Evolutionary conservation across 2,329 filamentous ascomycete species (phyloP).

Genomic region (Fusarium sp.): DNA sequence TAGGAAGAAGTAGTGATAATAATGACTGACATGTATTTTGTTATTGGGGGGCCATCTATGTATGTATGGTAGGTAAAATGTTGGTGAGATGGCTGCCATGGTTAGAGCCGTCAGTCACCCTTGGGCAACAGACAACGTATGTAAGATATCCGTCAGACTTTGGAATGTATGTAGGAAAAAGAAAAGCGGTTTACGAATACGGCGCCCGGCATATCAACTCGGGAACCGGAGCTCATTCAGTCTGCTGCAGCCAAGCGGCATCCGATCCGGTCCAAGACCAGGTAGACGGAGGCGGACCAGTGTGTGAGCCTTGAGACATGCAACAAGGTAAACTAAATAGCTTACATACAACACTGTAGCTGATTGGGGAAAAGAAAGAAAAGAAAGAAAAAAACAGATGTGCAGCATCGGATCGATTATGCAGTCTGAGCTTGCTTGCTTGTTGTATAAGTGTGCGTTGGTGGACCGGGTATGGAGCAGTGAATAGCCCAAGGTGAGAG

Average conservation of each 20-base stretch:
- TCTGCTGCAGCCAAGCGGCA: slow-evolving; percentile 21
- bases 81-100: background rate
- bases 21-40: background rate
- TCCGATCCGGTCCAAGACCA: slow-evolving; percentile 16
- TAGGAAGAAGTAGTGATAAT: background rate
- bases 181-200: slow-evolving; percentile 31
- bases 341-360: background rate
- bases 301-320: background rate
- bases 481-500: no score
- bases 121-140: background rate
- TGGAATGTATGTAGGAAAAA: background rate
- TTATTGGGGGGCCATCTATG: no score
- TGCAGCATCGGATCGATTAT: background rate
- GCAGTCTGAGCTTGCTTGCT: background rate
- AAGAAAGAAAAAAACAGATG: no score
- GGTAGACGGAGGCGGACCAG: slow-evolving; percentile 9
- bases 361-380: no score
- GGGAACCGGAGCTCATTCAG: slow-evolving; percentile 19
- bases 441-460: background rate
- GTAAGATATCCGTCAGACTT: no score
- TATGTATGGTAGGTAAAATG: background rate
- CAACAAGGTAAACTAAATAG: background rate
- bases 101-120: background rate
- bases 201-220: slow-evolving; percentile 30
- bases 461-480: no score